A percentile compares a stretch with the other conserved stretches of the same genome.
Evolutionary conservation across 2,329 filamentous ascomycete species (phyloP).

Genomic region (Arthrocladium fulminans): DNA sequence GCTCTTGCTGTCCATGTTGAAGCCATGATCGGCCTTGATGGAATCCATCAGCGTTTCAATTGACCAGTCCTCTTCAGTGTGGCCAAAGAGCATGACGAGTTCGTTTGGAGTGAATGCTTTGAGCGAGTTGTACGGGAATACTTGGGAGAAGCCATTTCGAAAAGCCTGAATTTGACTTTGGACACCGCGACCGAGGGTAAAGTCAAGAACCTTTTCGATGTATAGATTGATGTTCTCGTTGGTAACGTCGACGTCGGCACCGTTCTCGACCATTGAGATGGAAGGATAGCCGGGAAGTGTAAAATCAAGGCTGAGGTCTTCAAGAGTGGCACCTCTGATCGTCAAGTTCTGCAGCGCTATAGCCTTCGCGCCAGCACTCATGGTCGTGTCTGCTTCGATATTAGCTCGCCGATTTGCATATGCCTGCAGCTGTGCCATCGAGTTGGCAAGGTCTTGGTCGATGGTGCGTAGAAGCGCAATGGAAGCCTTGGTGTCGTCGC

Average conservation of each 20-base stretch:
- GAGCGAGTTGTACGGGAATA: constrained; percentile 89
- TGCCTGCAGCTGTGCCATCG: constrained; percentile 76
- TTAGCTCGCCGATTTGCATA: constrained; percentile 75
- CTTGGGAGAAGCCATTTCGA: constrained; percentile 80
- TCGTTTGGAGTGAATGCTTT: constrained; percentile 93
- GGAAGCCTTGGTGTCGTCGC: constrained; percentile 71
- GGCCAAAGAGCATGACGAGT: constrained; percentile 86
- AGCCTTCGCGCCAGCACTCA: constrained; percentile 62
- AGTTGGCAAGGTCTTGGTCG: constrained; percentile 75
- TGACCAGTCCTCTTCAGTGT: constrained; percentile 91
- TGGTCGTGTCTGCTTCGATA: constrained; percentile 61
- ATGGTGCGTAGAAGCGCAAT: constrained; percentile 83
- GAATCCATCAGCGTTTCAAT: constrained; percentile 96
- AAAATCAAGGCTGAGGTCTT: constrained; percentile 87
- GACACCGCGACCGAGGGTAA: constrained; percentile 83
- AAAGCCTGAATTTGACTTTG: constrained; percentile 86
- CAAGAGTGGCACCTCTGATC: constrained; percentile 67
- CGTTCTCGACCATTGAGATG: constrained; percentile 72
- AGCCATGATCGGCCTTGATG: constrained; percentile 96
- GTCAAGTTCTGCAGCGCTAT: constrained; percentile 59
- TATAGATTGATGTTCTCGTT: constrained; percentile 89
- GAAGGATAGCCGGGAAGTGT: constrained; percentile 83
- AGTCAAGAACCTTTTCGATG: constrained; percentile 79
- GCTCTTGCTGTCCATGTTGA: constrained; percentile 95
- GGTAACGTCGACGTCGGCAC: constrained; percentile 65